phyloP scores from a whole-genome alignment of 257 asterid species.

The Asclepias syriaca region DNA sequence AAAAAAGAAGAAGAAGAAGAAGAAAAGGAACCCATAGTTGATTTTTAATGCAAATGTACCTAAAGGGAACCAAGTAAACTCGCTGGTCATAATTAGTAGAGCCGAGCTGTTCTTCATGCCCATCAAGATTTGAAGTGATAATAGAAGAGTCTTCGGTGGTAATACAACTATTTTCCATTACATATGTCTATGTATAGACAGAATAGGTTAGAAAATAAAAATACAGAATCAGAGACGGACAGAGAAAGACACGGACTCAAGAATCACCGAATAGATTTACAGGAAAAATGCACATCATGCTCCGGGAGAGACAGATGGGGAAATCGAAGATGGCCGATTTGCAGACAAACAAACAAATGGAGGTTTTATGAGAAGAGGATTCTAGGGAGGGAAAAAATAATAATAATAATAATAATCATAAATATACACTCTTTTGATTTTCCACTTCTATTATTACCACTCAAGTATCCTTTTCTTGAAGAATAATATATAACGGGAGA shows the following conservation, averaged over 20 bases:
- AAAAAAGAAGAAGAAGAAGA: not conserved
- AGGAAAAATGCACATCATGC: constrained; percentile 36
- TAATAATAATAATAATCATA: not conserved
- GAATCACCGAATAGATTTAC: constrained; percentile 72
- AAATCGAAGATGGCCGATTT: constrained; percentile 43
- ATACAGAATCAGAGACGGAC: not conserved
- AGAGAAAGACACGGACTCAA: constrained; percentile 46
- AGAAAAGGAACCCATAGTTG: not conserved
- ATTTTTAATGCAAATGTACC: constrained; percentile 31
- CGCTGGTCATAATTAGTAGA: constrained; percentile 59
- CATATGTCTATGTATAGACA: constrained; percentile 19
- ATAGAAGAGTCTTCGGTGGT: constrained; percentile 38
- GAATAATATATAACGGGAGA: not conserved
- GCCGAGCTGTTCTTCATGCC: constrained; percentile 37
- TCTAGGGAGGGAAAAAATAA: constrained; percentile 13
- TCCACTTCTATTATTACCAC: not conserved
- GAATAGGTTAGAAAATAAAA: constrained; percentile 10
- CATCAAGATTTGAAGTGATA: constrained; percentile 15
- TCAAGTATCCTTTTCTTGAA: not conserved
- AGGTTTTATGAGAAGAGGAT: constrained; percentile 24
- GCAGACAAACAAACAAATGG: constrained; percentile 48
- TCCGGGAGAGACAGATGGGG: constrained; percentile 22
- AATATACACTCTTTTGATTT: not conserved
- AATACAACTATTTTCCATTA: not conserved
- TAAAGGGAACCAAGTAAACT: constrained; percentile 80